Percentiles rank a stretch among this genome's conserved stretches.
phyloP scores from a whole-genome alignment of 345 rosid species.

The Eucalyptus globulus region DNA sequence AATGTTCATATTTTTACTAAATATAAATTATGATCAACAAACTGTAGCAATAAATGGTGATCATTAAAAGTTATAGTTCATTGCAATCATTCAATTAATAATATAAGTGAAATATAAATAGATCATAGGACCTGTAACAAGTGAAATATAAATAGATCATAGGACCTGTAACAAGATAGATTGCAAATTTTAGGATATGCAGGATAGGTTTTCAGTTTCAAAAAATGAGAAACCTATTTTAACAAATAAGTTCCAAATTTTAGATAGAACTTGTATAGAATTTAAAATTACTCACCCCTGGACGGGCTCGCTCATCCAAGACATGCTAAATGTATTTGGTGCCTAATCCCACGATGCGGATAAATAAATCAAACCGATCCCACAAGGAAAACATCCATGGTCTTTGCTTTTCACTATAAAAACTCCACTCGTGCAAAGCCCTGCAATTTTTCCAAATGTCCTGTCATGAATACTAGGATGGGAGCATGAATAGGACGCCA shows the following conservation, averaged over 20 bases:
- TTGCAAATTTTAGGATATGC: too few relatives aligned
- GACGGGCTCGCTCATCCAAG: background rate
- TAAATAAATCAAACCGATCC: background rate
- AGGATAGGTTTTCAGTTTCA: rapidly evolving
- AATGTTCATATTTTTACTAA: too few relatives aligned
- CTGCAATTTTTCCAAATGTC: background rate
- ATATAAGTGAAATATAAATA: too few relatives aligned
- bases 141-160: too few relatives aligned
- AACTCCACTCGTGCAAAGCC: background rate
- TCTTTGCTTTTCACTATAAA: background rate
- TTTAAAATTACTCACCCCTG: rapidly evolving
- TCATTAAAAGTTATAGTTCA: too few relatives aligned
- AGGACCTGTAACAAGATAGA: rapidly evolving
- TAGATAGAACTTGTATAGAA: too few relatives aligned
- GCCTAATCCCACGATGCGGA: background rate
- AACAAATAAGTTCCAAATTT: too few relatives aligned
- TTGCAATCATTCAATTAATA: too few relatives aligned
- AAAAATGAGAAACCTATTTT: too few relatives aligned
- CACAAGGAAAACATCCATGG: background rate
- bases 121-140: too few relatives aligned
- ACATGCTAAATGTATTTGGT: background rate
- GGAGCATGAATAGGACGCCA: background rate
- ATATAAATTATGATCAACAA: too few relatives aligned
- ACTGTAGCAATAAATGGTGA: too few relatives aligned
- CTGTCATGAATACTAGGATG: background rate